Conservation (phyloP, 2,329 filamentous ascomycete species). For the Microsporum ferrugineum region DNA sequence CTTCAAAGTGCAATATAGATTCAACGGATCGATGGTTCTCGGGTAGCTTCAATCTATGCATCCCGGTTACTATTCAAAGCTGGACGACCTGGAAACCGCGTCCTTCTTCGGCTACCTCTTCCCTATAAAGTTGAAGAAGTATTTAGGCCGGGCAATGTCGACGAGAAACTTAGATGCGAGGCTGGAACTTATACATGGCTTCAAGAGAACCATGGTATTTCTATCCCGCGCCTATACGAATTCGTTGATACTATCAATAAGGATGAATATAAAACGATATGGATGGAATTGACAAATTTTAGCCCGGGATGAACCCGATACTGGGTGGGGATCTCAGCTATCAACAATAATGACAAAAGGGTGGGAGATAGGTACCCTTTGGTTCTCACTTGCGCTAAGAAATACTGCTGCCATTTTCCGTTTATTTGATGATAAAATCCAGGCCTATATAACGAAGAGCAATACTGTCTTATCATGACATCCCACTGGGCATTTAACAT, state of each 20-base stretch:
- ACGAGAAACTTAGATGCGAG: slow-evolving; percentile 8
- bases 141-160: slow-evolving; percentile 2
- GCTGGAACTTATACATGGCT: slow-evolving; percentile 2
- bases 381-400: no score
- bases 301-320: no score
- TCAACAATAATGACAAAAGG: no score
- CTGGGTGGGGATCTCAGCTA: no score
- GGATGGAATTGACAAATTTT: no score
- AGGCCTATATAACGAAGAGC: no score
- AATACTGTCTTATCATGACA: no score
- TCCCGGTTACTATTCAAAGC: slow-evolving; percentile 12
- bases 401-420: no score
- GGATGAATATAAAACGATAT: no score
- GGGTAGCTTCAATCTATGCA: slow-evolving; percentile 30
- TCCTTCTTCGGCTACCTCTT: slow-evolving; percentile 3
- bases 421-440: no score
- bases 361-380: no score
- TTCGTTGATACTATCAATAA: slow-evolving; percentile 1
- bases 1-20: slow-evolving; percentile 7
- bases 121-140: slow-evolving; percentile 5
- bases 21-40: slow-evolving; percentile 15
- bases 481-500: no score
- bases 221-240: slow-evolving; percentile 13
- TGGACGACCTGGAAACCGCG: not conserved
- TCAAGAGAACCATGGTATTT: slow-evolving; percentile 5